phyloP scores from a whole-genome alignment of 345 rosid species.

The Eucalyptus virginea region DNA sequence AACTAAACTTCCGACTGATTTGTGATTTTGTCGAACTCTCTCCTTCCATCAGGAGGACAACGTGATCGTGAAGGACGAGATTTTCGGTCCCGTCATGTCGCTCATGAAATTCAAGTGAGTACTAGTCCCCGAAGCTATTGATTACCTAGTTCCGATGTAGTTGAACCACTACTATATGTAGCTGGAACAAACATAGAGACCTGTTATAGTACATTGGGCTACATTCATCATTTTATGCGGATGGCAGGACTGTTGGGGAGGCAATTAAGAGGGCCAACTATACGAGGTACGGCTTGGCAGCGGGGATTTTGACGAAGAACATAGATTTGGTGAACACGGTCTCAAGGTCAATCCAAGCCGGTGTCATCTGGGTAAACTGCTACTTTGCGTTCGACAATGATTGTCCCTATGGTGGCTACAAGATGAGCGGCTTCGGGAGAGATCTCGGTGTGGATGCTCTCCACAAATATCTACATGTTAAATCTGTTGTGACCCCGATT shows the following conservation, averaged over 20 bases:
- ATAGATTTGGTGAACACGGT: slow-evolving; percentile 52
- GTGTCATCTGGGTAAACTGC: slow-evolving; percentile 61
- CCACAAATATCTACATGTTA: slow-evolving; percentile 42
- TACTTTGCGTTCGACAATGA: slow-evolving; percentile 49
- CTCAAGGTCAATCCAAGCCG: slow-evolving; percentile 57
- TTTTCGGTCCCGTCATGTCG: slow-evolving; percentile 74
- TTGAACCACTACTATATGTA: neutral
- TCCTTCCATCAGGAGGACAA: slow-evolving; percentile 39
- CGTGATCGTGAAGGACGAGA: slow-evolving; percentile 59
- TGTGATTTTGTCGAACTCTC: neutral
- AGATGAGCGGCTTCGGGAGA: slow-evolving; percentile 62
- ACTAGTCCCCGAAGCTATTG: neutral
- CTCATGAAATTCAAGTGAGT: slow-evolving; percentile 69
- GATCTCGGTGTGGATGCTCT: slow-evolving; percentile 57
- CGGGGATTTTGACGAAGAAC: slow-evolving; percentile 58
- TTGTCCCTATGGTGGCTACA: slow-evolving; percentile 62
- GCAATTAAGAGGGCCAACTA: slow-evolving; percentile 53
- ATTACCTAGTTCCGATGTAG: neutral
- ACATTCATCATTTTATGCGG: neutral
- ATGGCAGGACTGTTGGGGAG: slow-evolving; percentile 55
- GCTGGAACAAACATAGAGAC: neutral
- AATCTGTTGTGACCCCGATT: slow-evolving; percentile 63
- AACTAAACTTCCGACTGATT: neutral
- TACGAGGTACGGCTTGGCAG: slow-evolving; percentile 66
- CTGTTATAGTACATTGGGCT: neutral